Evolutionary conservation across 2,329 filamentous ascomycete genomes (phyloP).

Genomic region (Periglandula ipomoeae): DNA sequence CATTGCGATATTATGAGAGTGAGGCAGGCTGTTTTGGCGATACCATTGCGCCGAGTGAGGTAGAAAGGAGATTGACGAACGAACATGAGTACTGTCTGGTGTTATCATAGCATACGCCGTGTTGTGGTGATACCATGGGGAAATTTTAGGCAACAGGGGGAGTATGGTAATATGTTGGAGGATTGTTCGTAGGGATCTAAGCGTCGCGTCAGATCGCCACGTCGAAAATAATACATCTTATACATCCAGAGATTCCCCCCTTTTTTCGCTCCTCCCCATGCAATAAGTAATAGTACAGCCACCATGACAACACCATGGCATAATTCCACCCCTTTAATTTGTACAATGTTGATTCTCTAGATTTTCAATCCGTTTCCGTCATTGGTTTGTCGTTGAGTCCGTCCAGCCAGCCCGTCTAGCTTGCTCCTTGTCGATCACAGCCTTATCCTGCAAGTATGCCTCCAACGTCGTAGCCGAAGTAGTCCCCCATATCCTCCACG

Average conservation of each 20-base stretch:
- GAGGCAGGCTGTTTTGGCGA: neutral
- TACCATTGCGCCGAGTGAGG: too few relatives aligned
- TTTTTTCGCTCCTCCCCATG: neutral
- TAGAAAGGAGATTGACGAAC: too few relatives aligned
- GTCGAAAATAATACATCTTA: neutral
- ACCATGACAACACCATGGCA: neutral
- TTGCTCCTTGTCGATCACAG: slow-evolving; percentile 24
- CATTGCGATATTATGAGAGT: neutral
- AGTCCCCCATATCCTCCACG: slow-evolving; percentile 60
- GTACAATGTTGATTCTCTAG: neutral
- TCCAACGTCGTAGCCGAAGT: slow-evolving; percentile 43
- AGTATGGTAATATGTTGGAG: too few relatives aligned
- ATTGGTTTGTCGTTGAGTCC: slow-evolving; percentile 6
- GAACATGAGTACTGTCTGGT: too few relatives aligned
- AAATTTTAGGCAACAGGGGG: too few relatives aligned
- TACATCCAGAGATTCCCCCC: neutral
- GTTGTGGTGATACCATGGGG: too few relatives aligned
- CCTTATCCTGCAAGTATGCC: slow-evolving; percentile 25
- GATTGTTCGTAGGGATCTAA: too few relatives aligned
- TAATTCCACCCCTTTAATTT: neutral
- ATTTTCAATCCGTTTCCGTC: neutral
- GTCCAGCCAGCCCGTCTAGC: slow-evolving; percentile 24
- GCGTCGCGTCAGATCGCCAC: neutral
- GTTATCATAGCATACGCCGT: too few relatives aligned
- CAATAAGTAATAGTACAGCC: neutral